Evolutionary conservation across 306 rosid genomes (phyloP).

Genomic region (Notholithocarpus densiflorus): DNA sequence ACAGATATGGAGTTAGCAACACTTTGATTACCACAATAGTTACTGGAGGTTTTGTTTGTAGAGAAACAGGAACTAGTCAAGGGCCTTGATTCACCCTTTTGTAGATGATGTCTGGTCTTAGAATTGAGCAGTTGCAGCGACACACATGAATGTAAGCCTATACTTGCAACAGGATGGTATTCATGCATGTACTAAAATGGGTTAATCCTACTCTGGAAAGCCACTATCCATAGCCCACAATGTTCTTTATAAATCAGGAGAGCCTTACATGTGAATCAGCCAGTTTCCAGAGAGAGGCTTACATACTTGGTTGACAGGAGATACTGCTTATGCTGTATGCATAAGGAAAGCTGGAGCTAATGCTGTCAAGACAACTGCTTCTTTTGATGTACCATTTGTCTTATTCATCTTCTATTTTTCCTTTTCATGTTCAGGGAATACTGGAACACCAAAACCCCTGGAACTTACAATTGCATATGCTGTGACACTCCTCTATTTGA

Average conservation of each 20-base stretch:
- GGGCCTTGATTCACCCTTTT: background rate
- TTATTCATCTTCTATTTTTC: background rate
- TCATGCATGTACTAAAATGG: background rate
- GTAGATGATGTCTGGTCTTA: background rate
- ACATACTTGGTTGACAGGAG: background rate
- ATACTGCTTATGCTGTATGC: background rate
- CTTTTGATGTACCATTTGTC: background rate
- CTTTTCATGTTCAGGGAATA: slow-evolving; percentile 51
- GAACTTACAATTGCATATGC: slow-evolving; percentile 80
- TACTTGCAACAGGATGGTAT: background rate
- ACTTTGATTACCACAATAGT: background rate
- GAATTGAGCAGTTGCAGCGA: background rate
- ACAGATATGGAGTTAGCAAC: background rate
- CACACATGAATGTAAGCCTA: background rate
- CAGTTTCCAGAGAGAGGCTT: background rate
- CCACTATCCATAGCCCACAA: background rate
- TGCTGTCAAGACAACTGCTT: background rate
- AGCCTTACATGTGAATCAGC: background rate
- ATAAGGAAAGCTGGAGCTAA: background rate
- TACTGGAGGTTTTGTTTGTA: background rate
- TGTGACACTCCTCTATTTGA: slow-evolving; percentile 86
- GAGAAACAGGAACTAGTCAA: background rate
- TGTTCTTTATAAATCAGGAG: background rate
- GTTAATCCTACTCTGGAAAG: background rate
- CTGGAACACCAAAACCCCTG: slow-evolving; percentile 83